Percentiles rank a stretch among this genome's conserved stretches.
These are phyloP conservation scores for Microdochium nivale DNA, from an alignment of 2,329 filamentous ascomycete genomes.

Conservation along the genomic window DNA sequence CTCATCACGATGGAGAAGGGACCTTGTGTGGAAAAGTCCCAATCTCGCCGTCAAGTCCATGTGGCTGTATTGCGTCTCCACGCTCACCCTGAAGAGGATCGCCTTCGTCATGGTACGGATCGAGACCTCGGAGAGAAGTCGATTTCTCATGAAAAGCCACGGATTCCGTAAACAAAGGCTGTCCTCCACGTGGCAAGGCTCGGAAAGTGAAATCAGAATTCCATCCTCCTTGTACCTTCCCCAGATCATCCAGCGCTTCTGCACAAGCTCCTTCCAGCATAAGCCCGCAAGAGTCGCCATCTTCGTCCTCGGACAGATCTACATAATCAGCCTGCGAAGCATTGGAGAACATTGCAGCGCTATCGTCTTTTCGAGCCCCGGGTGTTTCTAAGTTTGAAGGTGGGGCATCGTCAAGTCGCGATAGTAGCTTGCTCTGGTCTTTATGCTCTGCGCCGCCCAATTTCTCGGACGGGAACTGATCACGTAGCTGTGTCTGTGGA, in stretches of 20 bases:
- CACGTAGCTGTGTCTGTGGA: background rate
- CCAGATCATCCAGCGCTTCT: background rate
- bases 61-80: background rate
- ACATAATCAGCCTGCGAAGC: background rate
- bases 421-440: background rate
- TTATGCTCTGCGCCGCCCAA: background rate
- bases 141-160: background rate
- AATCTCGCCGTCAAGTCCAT: too few species aligned
- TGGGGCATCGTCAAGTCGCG: background rate
- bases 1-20: too few species aligned
- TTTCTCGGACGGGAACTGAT: background rate
- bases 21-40: too few species aligned
- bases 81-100: background rate
- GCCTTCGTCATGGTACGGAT: background rate
- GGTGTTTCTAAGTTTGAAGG: background rate
- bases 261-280: background rate
- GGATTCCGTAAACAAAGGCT: background rate
- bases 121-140: background rate
- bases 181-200: background rate
- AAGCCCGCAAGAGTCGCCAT: background rate
- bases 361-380: background rate
- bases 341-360: background rate
- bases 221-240: background rate
- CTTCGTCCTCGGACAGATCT: background rate
- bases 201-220: background rate